These are phyloP conservation scores for Chaetomiaceae sp. DNA, from an alignment of 2,329 filamentous ascomycete genomes.

Conservation along the genomic window DNA sequence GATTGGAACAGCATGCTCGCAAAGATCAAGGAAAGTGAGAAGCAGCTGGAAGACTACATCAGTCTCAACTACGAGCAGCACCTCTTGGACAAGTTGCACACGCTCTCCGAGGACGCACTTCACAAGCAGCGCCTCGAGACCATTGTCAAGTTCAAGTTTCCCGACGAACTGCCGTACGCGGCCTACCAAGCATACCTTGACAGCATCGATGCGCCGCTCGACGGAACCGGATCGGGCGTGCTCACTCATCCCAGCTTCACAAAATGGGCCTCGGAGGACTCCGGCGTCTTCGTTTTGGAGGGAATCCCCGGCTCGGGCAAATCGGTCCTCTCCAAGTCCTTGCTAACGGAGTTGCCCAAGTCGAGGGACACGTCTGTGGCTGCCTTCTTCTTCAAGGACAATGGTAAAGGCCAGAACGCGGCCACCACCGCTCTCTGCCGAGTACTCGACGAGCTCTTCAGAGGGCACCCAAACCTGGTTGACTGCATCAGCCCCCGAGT, in stretches of 20 bases:
- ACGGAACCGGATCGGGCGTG: slow-evolving; percentile 14
- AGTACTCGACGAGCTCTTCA: slow-evolving; percentile 17
- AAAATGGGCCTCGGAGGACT: slow-evolving; percentile 10
- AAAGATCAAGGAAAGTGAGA: slow-evolving; percentile 14
- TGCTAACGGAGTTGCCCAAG: slow-evolving; percentile 13
- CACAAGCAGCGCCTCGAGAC: slow-evolving; percentile 15
- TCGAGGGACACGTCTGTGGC: slow-evolving; percentile 11
- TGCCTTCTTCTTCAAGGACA: slow-evolving; percentile 20
- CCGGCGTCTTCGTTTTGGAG: slow-evolving; percentile 12
- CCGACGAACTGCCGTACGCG: slow-evolving; percentile 17
- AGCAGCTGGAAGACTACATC: slow-evolving; percentile 16
- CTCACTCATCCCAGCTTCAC: slow-evolving; percentile 14
- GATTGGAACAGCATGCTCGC: slow-evolving; percentile 17
- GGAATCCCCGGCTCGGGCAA: slow-evolving; percentile 19
- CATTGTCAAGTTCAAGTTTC: slow-evolving; percentile 19
- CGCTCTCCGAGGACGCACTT: slow-evolving; percentile 15
- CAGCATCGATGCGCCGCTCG: slow-evolving; percentile 14
- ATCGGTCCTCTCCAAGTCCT: slow-evolving; percentile 15
- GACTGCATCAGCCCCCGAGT: slow-evolving; percentile 11
- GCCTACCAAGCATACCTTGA: slow-evolving; percentile 20
- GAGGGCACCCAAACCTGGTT: slow-evolving; percentile 4
- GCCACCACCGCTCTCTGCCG: slow-evolving; percentile 17
- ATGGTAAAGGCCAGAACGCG: slow-evolving; percentile 15
- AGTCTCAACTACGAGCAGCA: slow-evolving; percentile 17
- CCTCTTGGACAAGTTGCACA: slow-evolving; percentile 17